Conservation (phyloP, 257 asterid genomes). For the Lycium barbarum region DNA sequence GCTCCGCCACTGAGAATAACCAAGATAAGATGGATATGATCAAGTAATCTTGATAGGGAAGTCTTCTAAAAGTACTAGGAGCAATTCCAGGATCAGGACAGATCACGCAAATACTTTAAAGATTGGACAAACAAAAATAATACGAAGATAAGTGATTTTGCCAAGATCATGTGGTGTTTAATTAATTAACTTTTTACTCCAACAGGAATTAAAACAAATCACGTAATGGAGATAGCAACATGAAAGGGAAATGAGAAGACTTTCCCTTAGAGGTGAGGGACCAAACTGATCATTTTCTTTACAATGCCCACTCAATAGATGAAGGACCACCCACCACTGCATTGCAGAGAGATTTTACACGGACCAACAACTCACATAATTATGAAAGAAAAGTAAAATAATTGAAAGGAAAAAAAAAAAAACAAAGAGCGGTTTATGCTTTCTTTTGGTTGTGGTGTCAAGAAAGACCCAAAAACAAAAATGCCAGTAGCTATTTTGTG, state of each 20-base stretch:
- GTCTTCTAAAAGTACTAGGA: background rate
- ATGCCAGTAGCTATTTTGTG: too few relatives aligned
- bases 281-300: constrained; percentile 38
- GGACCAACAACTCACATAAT: background rate
- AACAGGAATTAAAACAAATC: constrained; percentile 19
- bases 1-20: background rate
- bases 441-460: too few relatives aligned
- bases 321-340: constrained; percentile 41
- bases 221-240: constrained; percentile 18
- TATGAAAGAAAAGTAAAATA: background rate
- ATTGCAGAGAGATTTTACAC: constrained; percentile 31
- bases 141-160: constrained; percentile 5
- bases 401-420: background rate
- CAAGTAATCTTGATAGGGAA: background rate
- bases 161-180: constrained; percentile 21
- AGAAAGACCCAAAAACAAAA: too few relatives aligned
- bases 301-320: constrained; percentile 36
- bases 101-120: background rate
- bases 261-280: constrained; percentile 36
- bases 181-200: background rate
- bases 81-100: too few relatives aligned
- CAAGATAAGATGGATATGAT: background rate
- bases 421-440: background rate
- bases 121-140: background rate
- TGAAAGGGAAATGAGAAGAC: constrained; percentile 30